A percentile compares a stretch with the other conserved stretches of the same genome.
Evolutionary conservation across 2,329 filamentous ascomycete genomes (phyloP).

Genomic region (Penicillium freii): DNA sequence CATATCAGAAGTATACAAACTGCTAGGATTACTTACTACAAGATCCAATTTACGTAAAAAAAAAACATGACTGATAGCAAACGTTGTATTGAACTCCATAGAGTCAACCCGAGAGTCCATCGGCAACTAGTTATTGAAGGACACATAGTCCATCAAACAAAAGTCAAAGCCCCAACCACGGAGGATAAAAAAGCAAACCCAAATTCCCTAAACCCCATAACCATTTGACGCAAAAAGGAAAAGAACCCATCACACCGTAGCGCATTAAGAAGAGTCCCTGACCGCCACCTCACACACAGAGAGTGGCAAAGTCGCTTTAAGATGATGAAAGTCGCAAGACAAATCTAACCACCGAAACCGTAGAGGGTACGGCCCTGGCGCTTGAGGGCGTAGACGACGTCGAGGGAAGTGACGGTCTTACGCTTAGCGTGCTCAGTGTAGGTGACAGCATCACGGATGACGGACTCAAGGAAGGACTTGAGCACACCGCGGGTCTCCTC

Average conservation of each 20-base stretch:
- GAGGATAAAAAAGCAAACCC: constrained; percentile 4
- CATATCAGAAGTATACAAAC: background rate
- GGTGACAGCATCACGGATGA: constrained; percentile 76
- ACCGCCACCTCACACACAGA: background rate
- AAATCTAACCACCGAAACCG: constrained; percentile 76
- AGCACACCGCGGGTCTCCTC: constrained; percentile 79
- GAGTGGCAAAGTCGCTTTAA: background rate
- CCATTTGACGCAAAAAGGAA: background rate
- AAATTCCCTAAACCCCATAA: constrained; percentile 2
- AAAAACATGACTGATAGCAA: background rate
- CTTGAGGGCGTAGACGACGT: constrained; percentile 64
- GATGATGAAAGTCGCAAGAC: background rate
- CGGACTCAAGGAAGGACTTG: constrained; percentile 79
- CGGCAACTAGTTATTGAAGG: constrained; percentile 9
- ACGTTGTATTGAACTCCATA: background rate
- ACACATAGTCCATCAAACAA: background rate
- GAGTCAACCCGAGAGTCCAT: background rate
- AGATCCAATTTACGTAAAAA: background rate
- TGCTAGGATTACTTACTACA: background rate
- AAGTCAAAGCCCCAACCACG: constrained; percentile 3
- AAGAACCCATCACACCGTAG: constrained; percentile 23
- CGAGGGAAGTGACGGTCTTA: constrained; percentile 56
- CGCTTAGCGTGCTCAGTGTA: constrained; percentile 83
- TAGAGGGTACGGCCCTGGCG: constrained; percentile 71
- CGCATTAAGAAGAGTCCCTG: constrained; percentile 14